Evolutionary conservation across 257 asterid species (phyloP).

Genomic region (Jacaranda mimosifolia): DNA sequence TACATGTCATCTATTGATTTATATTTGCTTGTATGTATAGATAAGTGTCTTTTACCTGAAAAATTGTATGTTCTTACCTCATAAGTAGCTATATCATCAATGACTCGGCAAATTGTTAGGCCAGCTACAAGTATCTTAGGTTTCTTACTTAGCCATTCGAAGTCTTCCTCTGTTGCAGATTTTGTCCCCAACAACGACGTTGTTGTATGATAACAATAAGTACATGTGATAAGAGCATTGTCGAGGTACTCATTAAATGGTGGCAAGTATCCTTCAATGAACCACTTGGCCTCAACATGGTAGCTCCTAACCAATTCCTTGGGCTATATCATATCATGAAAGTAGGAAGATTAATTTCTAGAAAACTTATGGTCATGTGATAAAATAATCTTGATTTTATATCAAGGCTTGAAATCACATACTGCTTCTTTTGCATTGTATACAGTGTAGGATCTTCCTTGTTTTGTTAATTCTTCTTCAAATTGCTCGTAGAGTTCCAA

Average conservation of each 20-base stretch:
- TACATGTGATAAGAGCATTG: slow-evolving; percentile 14
- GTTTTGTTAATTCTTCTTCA: slow-evolving; percentile 4
- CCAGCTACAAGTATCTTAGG: slow-evolving; percentile 21
- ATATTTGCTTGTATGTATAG: too few species aligned
- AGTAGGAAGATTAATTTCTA: neutral
- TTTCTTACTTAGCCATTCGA: slow-evolving; percentile 6
- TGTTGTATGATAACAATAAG: neutral
- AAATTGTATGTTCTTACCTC: neutral
- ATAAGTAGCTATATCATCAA: slow-evolving; percentile 12
- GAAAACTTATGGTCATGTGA: too few species aligned
- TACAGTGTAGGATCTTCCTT: slow-evolving; percentile 33
- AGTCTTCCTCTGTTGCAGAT: neutral
- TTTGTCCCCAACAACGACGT: slow-evolving; percentile 6
- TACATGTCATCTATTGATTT: too few species aligned
- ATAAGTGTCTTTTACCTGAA: too few species aligned
- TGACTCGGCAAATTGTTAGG: neutral
- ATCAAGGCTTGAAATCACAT: neutral
- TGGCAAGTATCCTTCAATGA: slow-evolving; percentile 6
- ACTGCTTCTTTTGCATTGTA: slow-evolving; percentile 29
- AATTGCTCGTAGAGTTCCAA: slow-evolving; percentile 31
- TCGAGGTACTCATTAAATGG: slow-evolving; percentile 16
- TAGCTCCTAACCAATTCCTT: slow-evolving; percentile 31
- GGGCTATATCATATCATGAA: neutral
- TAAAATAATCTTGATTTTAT: too few species aligned
- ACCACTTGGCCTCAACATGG: slow-evolving; percentile 32